Evolutionary conservation across 75 land plant species (phyloP).

Genomic region (Picea sitchensis): DNA sequence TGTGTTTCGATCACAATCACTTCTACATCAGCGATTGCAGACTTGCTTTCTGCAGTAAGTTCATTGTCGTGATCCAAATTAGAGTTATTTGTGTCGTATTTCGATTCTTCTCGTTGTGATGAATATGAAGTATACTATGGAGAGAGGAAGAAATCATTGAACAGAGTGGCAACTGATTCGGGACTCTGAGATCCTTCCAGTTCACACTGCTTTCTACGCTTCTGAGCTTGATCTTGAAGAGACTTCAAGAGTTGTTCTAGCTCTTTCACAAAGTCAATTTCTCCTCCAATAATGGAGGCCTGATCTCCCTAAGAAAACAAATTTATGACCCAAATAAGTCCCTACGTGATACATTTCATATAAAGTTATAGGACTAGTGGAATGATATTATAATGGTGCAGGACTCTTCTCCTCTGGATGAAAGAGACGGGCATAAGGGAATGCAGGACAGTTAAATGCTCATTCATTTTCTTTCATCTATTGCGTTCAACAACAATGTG

Average conservation of each 20-base stretch:
- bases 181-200: background rate
- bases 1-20: constrained; percentile 6
- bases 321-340: too few species aligned
- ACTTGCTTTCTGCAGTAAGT: too few species aligned
- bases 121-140: constrained; percentile 19
- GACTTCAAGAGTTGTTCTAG: constrained; percentile 35
- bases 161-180: background rate
- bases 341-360: too few species aligned
- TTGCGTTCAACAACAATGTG: too few species aligned
- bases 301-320: constrained; percentile 28
- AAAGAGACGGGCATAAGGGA: too few species aligned
- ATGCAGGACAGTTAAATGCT: too few species aligned
- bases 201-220: background rate
- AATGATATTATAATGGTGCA: too few species aligned
- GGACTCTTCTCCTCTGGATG: too few species aligned
- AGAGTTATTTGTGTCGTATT: background rate
- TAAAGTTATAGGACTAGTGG: too few species aligned
- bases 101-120: background rate
- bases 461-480: too few species aligned
- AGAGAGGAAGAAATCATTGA: constrained; percentile 9
- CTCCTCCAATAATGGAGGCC: constrained; percentile 43
- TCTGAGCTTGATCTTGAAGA: constrained; percentile 23
- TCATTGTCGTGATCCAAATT: background rate
- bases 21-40: too few species aligned
- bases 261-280: constrained; percentile 46